These are phyloP conservation scores for Fusarium illudens DNA, from an alignment of 2,329 filamentous ascomycete genomes.

Conservation along the genomic window DNA sequence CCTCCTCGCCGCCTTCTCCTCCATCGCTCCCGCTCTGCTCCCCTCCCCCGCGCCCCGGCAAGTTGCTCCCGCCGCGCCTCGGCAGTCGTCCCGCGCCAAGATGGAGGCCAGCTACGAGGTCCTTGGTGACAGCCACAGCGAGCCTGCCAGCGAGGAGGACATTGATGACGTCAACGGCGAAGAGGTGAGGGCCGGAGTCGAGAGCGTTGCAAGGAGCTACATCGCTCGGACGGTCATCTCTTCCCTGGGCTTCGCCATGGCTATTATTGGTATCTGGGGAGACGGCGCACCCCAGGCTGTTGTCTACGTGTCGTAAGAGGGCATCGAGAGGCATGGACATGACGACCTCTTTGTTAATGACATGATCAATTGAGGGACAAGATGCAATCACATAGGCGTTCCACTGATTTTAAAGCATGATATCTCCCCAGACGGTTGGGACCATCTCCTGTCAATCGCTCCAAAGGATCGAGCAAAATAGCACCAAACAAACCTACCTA, in stretches of 20 bases:
- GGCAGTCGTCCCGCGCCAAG: conserved; percentile 50
- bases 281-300: conserved; percentile 58
- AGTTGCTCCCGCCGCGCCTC: conserved; percentile 41
- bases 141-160: conserved; percentile 61
- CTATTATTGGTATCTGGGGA: conserved; percentile 72
- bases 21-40: conserved; percentile 60
- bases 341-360: conserved; percentile 13
- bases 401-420: conserved; percentile 13
- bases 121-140: conserved; percentile 62
- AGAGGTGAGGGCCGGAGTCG: conserved; percentile 65
- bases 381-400: conserved; percentile 30
- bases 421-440: conserved; percentile 4
- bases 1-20: conserved; percentile 70
- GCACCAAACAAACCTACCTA: neutral
- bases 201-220: conserved; percentile 63
- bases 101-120: conserved; percentile 80
- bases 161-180: conserved; percentile 66
- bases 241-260: conserved; percentile 66
- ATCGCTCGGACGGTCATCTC: conserved; percentile 62
- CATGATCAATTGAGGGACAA: conserved; percentile 25
- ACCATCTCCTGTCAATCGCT: conserved; percentile 33
- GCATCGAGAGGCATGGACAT: neutral
- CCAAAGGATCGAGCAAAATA: conserved; percentile 5
- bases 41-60: conserved; percentile 47
- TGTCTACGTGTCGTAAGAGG: conserved; percentile 45